Percentiles rank a stretch among this genome's conserved stretches.
phyloP scores from a whole-genome alignment of 352 stramenopile species.

The Poterioochromonas sp. region DNA sequence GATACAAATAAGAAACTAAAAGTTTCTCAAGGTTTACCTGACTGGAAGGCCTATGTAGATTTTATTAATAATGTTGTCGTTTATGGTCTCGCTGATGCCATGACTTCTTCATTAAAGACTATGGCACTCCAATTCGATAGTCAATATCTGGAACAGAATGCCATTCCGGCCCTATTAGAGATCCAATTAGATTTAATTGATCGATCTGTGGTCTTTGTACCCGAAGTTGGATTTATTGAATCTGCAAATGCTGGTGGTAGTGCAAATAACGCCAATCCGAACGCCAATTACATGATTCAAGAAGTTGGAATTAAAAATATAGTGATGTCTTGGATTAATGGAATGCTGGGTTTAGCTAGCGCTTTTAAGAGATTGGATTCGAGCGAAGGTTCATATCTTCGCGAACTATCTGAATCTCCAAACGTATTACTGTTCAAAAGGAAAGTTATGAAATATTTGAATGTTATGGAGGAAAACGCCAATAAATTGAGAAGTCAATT shows the following conservation, averaged over 20 bases:
- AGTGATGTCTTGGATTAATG: conserved; percentile 44
- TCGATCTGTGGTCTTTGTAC: conserved; percentile 68
- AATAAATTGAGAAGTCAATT: conserved; percentile 57
- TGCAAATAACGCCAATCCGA: background rate
- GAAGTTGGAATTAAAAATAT: conserved; percentile 39
- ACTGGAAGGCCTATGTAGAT: conserved; percentile 81
- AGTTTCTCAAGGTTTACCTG: conserved; percentile 71
- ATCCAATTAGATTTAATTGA: conserved; percentile 77
- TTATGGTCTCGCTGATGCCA: conserved; percentile 60
- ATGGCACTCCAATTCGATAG: conserved; percentile 60
- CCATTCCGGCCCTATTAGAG: conserved; percentile 70
- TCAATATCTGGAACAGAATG: conserved; percentile 63
- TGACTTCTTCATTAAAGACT: conserved; percentile 56
- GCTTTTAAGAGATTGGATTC: conserved; percentile 60
- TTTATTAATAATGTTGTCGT: conserved; percentile 79
- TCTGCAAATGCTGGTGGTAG: background rate
- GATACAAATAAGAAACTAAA: conserved; percentile 75
- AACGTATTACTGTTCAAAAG: conserved; percentile 62
- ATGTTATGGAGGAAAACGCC: conserved; percentile 61
- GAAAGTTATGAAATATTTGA: conserved; percentile 65
- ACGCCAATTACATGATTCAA: background rate
- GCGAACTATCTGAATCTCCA: conserved; percentile 71
- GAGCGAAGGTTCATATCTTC: conserved; percentile 69
- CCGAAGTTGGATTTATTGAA: conserved; percentile 48
- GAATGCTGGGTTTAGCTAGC: conserved; percentile 39